phyloP scores from a whole-genome alignment of 805 yeast genomes.

The Schwanniomyces polymorphus region DNA sequence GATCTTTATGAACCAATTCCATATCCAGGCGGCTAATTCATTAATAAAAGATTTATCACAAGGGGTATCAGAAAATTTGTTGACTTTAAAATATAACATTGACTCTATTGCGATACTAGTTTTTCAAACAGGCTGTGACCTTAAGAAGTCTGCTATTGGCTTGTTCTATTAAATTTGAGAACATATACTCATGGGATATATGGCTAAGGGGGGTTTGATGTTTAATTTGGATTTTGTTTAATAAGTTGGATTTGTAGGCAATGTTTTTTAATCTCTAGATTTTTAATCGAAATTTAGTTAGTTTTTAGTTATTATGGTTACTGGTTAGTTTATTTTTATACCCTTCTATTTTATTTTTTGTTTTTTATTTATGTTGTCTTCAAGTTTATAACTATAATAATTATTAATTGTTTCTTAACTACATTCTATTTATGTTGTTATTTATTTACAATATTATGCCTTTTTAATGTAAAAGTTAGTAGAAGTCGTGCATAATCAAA shows the following conservation, averaged over 20 bases:
- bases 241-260: background rate
- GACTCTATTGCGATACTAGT: slow-evolving; percentile 3
- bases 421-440: too few species aligned
- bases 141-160: background rate
- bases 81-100: background rate
- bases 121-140: background rate
- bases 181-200: background rate
- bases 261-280: background rate
- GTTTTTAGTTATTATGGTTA: background rate
- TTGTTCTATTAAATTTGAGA: background rate
- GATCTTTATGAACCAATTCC: background rate
- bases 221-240: background rate
- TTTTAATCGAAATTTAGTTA: background rate
- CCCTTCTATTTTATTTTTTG: background rate
- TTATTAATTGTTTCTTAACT: background rate
- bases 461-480: background rate
- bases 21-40: background rate
- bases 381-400: background rate
- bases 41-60: background rate
- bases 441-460: background rate
- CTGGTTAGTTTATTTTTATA: background rate
- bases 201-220: background rate
- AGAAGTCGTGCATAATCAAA: background rate
- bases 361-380: background rate
- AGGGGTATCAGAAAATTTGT: background rate